These are phyloP conservation scores for Apiotrichum laibachii DNA, from an alignment of 1,284 basidiomycete species.

Conservation along the genomic window DNA sequence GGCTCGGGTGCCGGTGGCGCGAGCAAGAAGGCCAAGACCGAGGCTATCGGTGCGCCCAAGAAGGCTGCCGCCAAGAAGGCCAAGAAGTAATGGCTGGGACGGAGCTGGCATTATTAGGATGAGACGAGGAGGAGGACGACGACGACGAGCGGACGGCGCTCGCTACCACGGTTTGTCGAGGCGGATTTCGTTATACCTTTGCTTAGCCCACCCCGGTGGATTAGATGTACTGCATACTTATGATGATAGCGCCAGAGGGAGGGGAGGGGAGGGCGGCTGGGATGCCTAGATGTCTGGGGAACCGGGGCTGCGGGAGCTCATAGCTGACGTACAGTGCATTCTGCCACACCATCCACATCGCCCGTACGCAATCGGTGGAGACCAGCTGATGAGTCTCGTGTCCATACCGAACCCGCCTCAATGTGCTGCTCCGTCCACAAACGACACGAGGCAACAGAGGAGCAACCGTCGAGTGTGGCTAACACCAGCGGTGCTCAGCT, in stretches of 20 bases:
- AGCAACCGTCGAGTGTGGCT: no score
- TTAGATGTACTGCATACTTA: conserved; percentile 9
- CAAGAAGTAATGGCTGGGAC: conserved; percentile 7
- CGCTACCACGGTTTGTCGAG: neutral
- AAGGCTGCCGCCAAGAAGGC: conserved; percentile 3
- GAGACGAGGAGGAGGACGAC: neutral
- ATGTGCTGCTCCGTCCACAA: no score
- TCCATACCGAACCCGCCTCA: no score
- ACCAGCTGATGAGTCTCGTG: no score
- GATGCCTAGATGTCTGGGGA: no score
- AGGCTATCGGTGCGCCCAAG: conserved; percentile 15
- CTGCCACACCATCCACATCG: no score
- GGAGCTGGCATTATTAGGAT: neutral
- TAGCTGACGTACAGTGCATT: no score
- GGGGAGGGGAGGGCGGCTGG: neutral
- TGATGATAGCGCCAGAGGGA: neutral
- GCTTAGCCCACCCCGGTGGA: neutral
- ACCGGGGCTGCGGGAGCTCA: no score
- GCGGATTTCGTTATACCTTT: neutral
- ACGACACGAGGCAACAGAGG: no score
- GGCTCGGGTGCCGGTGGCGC: conserved; percentile 25
- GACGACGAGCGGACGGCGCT: neutral
- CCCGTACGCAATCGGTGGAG: no score
- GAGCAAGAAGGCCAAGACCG: conserved; percentile 24
- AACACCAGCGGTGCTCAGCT: no score